Evolutionary conservation across 192 early-diverging fungal species (phyloP).

Genomic region (Linnemannia elongata): DNA sequence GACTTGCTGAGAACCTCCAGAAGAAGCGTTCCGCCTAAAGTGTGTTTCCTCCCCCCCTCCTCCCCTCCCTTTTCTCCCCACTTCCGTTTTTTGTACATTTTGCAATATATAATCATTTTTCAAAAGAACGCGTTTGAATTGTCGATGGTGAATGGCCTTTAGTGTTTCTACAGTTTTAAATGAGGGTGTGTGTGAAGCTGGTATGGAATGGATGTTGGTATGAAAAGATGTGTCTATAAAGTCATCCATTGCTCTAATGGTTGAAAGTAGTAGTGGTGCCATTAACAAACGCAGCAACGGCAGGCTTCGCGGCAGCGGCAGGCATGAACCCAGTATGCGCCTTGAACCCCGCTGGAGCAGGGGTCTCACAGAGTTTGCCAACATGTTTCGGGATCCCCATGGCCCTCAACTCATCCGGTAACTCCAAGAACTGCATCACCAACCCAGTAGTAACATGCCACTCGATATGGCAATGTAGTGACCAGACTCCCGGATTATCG

Average conservation of each 20-base stretch:
- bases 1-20: constrained; percentile 80
- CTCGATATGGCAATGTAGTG: constrained; percentile 65
- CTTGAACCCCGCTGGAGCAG: constrained; percentile 36
- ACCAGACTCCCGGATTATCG: constrained; percentile 65
- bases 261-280: neutral
- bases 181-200: neutral
- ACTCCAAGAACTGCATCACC: constrained; percentile 56
- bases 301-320: neutral
- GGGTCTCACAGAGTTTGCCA: constrained; percentile 48
- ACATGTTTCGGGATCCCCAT: constrained; percentile 53
- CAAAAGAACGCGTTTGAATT: neutral
- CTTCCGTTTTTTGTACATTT: neutral
- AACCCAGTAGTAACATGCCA: constrained; percentile 65
- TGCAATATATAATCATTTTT: constrained; percentile 4
- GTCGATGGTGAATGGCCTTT: neutral
- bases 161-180: neutral
- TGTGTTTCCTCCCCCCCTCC: neutral
- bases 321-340: constrained; percentile 39
- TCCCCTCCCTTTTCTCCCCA: too few relatives aligned
- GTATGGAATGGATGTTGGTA: neutral
- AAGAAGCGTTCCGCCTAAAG: constrained; percentile 55
- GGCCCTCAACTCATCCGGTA: constrained; percentile 49
- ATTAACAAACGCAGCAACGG: neutral
- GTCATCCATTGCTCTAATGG: neutral
- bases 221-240: neutral